Evolutionary conservation across 2,329 filamentous ascomycete species (phyloP).

Genomic region (Cercospora janseana): DNA sequence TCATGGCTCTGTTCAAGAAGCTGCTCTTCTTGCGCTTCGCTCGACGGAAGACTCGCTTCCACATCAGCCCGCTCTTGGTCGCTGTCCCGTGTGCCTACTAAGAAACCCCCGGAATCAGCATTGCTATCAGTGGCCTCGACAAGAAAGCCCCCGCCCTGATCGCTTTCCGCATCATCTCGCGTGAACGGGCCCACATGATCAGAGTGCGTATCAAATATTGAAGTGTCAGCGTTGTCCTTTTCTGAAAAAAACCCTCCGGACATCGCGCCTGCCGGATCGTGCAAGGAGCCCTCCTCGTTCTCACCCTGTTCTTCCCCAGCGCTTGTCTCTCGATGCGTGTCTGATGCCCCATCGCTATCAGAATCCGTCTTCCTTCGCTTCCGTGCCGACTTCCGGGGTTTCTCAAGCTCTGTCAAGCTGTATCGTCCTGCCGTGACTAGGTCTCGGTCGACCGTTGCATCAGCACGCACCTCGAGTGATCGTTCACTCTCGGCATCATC

Average conservation of each 20-base stretch:
- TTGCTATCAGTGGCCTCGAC: constrained; percentile 36
- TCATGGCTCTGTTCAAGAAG: too few species aligned
- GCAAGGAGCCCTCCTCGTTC: constrained; percentile 4
- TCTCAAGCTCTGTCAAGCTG: constrained; percentile 23
- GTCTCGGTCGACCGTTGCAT: constrained; percentile 3
- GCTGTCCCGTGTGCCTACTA: too few species aligned
- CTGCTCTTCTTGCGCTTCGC: neutral
- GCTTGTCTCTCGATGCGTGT: neutral
- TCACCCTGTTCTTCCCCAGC: neutral
- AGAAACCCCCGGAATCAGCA: constrained; percentile 20
- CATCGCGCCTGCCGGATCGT: neutral
- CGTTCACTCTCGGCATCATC: constrained; percentile 12
- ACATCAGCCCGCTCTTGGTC: neutral
- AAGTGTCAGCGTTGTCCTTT: neutral
- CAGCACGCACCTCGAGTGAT: neutral
- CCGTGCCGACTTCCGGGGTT: neutral
- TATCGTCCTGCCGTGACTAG: constrained; percentile 29
- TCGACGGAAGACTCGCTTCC: neutral
- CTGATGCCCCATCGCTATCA: constrained; percentile 14
- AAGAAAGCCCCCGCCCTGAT: constrained; percentile 29
- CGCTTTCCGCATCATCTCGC: constrained; percentile 18
- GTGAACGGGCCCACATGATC: too few species aligned
- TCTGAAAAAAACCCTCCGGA: neutral
- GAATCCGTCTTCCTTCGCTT: constrained; percentile 7
- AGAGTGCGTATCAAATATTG: too few species aligned